These are phyloP conservation scores for Tolypocladium sp. DNA, from an alignment of 2,329 filamentous ascomycete genomes.

Conservation along the genomic window DNA sequence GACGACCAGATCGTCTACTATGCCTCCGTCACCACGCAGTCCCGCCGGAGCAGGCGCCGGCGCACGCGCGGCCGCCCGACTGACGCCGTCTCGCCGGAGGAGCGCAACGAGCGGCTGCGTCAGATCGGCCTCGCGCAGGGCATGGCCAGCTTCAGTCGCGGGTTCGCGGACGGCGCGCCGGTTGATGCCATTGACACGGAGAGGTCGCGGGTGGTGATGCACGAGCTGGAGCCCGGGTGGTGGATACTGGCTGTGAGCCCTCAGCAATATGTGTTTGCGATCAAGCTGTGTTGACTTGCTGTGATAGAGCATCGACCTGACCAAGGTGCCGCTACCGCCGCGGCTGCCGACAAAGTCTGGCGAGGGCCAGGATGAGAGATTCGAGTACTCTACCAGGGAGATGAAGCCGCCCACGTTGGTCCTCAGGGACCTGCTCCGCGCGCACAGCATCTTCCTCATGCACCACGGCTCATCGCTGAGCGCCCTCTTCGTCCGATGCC, in stretches of 20 bases:
- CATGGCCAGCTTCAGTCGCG: conserved; percentile 87
- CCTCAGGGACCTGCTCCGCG: conserved; percentile 70
- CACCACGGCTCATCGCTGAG: conserved; percentile 74
- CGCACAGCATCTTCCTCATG: conserved; percentile 75
- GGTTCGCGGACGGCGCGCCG: conserved; percentile 68
- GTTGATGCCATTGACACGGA: conserved; percentile 88
- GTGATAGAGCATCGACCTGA: conserved; percentile 58
- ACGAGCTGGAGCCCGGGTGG: conserved; percentile 86
- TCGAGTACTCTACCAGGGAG: conserved; percentile 84
- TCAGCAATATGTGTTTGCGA: not conserved
- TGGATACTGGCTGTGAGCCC: conserved; percentile 81
- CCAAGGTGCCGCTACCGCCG: conserved; percentile 56
- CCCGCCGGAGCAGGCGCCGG: conserved; percentile 28
- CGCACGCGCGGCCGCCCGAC: conserved; percentile 32
- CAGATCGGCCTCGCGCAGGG: conserved; percentile 95
- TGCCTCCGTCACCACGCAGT: conserved; percentile 49
- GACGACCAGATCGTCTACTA: conserved; percentile 90
- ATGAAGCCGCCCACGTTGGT: conserved; percentile 75
- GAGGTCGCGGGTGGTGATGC: conserved; percentile 72
- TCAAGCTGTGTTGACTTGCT: conserved; percentile 1
- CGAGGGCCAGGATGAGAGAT: conserved; percentile 31
- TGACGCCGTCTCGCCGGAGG: conserved; percentile 44
- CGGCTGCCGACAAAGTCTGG: conserved; percentile 32
- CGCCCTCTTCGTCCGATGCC: conserved; percentile 55
- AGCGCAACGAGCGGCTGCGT: conserved; percentile 77